Evolutionary conservation across 441 rosid genomes (phyloP), one percentile per base, ranked within the genome.

Genomic region (Erysimum cheiri): DNA sequence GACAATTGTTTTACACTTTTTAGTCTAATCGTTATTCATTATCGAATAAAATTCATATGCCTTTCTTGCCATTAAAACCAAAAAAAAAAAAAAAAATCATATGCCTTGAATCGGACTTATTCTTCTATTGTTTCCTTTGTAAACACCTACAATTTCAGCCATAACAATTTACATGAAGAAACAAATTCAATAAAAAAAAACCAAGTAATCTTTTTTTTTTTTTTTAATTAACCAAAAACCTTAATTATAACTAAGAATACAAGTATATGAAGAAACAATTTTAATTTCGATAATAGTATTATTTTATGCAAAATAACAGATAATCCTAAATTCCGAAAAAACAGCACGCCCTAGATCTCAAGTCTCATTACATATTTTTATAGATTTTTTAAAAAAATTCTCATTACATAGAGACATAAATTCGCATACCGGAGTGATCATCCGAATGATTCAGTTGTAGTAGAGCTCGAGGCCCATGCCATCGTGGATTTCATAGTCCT

Each of bases 381-480:
- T 22, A 22, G n/a, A n/a, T n/a, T n/a, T n/a, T 22, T 22, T 22
- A 22, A 22, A 22, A 22, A 22, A 22, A 22, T 1, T 22, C 24
- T 46, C 50, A 17, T 46, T 4, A 8, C 10, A 19, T 8, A n/a
- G 6, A 43, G 8, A 13, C n/a, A 39, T 14, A n/a, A 44, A 14
- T n/a, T 14, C 2, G 8, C 52, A 4, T 43, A 46, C 50, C 22
- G 49, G 33, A 29, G 24, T 22, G 24, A 22, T 22, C 24, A 22
- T 22, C 5, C 35, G 12, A n/a, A 4, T 0, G 6, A 40, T 4
- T 40, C 14, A 87, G 55, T 82, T 82, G 78, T 85, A 85, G 71
- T 85, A 82, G 72, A 87, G 87, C 83, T 83, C 92, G 77, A 83
- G 89, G 33, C 88, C 89, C 87, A 83, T 87, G 64, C 92, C 88